phyloP scores from a whole-genome alignment of 2,329 filamentous ascomycete genomes.

The Eutypa lata region DNA sequence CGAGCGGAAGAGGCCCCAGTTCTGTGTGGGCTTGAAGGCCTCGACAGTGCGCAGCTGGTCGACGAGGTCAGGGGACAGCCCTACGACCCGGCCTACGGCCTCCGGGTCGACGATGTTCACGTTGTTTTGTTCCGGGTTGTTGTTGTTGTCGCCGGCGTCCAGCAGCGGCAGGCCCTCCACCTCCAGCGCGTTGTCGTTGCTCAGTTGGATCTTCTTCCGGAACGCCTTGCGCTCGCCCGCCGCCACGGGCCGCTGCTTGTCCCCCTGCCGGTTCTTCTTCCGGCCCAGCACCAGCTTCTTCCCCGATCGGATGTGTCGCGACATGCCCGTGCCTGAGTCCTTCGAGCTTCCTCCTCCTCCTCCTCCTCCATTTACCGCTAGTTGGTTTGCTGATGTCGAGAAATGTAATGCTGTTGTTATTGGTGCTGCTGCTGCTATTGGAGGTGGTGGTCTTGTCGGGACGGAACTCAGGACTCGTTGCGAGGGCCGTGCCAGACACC shows the following conservation, averaged over 20 bases:
- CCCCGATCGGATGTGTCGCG: constrained; percentile 28
- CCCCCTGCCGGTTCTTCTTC: constrained; percentile 51
- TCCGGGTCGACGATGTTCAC: constrained; percentile 52
- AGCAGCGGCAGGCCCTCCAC: constrained; percentile 67
- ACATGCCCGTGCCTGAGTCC: constrained; percentile 7
- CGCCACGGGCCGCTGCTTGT: constrained; percentile 53
- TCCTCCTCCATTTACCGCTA: constrained; percentile 6
- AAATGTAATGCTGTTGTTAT: constrained; percentile 23
- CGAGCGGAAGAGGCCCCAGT: constrained; percentile 80
- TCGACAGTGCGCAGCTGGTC: constrained; percentile 81
- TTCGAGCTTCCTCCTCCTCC: background rate
- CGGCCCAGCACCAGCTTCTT: constrained; percentile 38
- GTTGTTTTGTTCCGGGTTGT: constrained; percentile 40
- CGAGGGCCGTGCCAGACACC: constrained; percentile 50
- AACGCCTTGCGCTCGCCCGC: constrained; percentile 82
- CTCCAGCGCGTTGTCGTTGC: constrained; percentile 87
- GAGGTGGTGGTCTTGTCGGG: constrained; percentile 16
- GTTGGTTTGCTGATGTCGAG: constrained; percentile 20
- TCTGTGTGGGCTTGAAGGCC: constrained; percentile 87
- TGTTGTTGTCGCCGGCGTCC: constrained; percentile 43
- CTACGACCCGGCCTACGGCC: constrained; percentile 64
- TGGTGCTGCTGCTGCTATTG: background rate
- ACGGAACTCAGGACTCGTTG: constrained; percentile 23
- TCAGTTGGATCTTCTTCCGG: constrained; percentile 85
- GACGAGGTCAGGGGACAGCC: constrained; percentile 65